These are phyloP conservation scores for Beta lomatogona DNA, from an alignment of 179 eudicot genomes.

Conservation along the genomic window DNA sequence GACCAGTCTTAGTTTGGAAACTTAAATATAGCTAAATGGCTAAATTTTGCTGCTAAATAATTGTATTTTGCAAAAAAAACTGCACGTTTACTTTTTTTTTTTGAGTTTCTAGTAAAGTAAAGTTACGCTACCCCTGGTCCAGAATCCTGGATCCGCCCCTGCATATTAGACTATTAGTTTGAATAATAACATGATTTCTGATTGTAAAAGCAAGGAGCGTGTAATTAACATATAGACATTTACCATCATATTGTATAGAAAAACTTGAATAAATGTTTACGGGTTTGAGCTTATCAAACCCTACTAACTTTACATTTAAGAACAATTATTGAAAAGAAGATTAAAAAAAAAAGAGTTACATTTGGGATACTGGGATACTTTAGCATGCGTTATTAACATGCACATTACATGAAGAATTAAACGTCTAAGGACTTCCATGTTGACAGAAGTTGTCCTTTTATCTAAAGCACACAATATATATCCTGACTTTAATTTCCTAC, in stretches of 20 bases:
- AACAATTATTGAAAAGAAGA: not conserved
- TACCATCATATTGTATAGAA: not conserved
- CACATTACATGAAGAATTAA: not conserved
- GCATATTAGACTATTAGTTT: too few relatives aligned
- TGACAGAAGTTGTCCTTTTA: not conserved
- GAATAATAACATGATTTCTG: too few relatives aligned
- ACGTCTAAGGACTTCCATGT: not conserved
- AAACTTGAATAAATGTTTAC: not conserved
- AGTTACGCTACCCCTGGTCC: too few relatives aligned
- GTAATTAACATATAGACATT: not conserved
- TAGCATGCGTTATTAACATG: conserved; percentile 8
- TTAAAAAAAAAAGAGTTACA: conserved; percentile 1
- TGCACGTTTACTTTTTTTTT: too few relatives aligned
- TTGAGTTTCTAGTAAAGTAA: too few relatives aligned
- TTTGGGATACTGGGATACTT: not conserved
- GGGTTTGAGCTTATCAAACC: not conserved
- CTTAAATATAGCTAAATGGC: too few relatives aligned
- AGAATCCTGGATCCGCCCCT: too few relatives aligned
- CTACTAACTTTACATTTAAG: conserved; percentile 13
- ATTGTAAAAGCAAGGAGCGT: too few relatives aligned
- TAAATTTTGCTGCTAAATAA: too few relatives aligned
- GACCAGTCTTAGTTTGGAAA: too few relatives aligned
- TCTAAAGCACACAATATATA: conserved; percentile 5
- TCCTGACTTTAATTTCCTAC: not conserved
- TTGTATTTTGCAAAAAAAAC: too few relatives aligned